These are phyloP conservation scores for Dittrichia graveolens DNA, from an alignment of 129 eudicot species.

Conservation along the genomic window DNA sequence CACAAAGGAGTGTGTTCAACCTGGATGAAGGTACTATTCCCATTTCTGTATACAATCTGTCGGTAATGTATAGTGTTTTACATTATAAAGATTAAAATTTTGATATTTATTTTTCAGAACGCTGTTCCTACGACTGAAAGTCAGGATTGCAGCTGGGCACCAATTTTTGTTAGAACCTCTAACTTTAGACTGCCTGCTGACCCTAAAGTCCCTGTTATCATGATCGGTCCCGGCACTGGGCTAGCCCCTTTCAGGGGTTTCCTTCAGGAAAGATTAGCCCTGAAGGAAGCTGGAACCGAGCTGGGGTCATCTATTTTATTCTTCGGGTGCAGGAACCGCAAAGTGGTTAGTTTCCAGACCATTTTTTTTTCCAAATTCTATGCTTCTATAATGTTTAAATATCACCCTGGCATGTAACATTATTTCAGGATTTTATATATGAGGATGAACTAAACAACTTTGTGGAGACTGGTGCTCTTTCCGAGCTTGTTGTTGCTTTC, in stretches of 20 bases:
- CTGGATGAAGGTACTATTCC: slow-evolving; percentile 39
- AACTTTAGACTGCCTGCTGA: slow-evolving; percentile 86
- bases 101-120: slow-evolving; percentile 46
- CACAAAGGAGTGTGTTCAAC: slow-evolving; percentile 65
- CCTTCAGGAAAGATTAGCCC: slow-evolving; percentile 79
- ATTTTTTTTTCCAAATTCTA: background rate
- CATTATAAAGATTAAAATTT: background rate
- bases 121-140: slow-evolving; percentile 65
- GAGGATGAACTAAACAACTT: slow-evolving; percentile 70
- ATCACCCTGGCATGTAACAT: background rate
- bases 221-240: slow-evolving; percentile 99
- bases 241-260: slow-evolving; percentile 93
- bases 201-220: slow-evolving; percentile 68
- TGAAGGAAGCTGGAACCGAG: slow-evolving; percentile 55
- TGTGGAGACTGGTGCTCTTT: slow-evolving; percentile 66
- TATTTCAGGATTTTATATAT: slow-evolving; percentile 45
- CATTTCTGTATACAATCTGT: background rate
- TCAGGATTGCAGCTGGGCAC: slow-evolving; percentile 63
- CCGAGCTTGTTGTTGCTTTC: slow-evolving; percentile 70
- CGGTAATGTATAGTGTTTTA: background rate
- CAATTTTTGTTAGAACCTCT: slow-evolving; percentile 72
- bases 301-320: slow-evolving; percentile 56
- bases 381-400: background rate
- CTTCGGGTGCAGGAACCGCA: slow-evolving; percentile 84
- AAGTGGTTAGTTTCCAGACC: slow-evolving; percentile 42